phyloP scores from a whole-genome alignment of 1,139 yeast genomes.

The Debaryomycetaceae sp. region DNA sequence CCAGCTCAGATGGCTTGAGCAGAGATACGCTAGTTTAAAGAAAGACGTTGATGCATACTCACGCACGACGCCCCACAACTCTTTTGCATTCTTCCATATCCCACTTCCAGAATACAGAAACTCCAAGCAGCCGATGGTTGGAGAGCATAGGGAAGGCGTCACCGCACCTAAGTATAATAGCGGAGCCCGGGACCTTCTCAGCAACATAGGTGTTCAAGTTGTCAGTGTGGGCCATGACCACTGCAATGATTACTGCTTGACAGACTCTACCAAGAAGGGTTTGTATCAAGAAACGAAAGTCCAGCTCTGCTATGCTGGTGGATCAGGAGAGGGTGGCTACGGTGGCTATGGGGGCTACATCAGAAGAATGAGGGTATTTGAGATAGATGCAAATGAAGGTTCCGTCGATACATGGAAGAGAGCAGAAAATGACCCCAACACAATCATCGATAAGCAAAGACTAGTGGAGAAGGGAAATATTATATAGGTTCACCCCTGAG shows the following conservation, averaged over 20 bases:
- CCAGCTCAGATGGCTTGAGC: slow-evolving; percentile 61
- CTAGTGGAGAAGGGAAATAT: slow-evolving; percentile 51
- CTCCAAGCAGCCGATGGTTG: slow-evolving; percentile 48
- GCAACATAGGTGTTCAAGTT: slow-evolving; percentile 64
- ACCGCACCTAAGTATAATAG: slow-evolving; percentile 76
- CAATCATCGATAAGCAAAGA: slow-evolving; percentile 53
- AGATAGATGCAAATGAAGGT: slow-evolving; percentile 53
- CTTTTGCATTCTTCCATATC: slow-evolving; percentile 92
- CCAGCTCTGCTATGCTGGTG: slow-evolving; percentile 95
- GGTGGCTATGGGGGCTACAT: slow-evolving; percentile 86
- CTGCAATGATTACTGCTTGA: slow-evolving; percentile 82
- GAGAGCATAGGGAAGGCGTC: slow-evolving; percentile 64
- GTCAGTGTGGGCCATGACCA: slow-evolving; percentile 92
- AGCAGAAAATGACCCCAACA: slow-evolving; percentile 50
- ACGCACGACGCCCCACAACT: slow-evolving; percentile 35
- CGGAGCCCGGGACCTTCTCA: slow-evolving; percentile 57
- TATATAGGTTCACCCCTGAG: slow-evolving; percentile 7
- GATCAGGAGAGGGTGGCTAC: slow-evolving; percentile 90
- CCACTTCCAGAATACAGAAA: slow-evolving; percentile 82
- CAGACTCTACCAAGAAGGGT: slow-evolving; percentile 15
- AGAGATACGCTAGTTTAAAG: slow-evolving; percentile 31
- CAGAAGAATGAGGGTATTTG: slow-evolving; percentile 71
- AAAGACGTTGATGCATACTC: slow-evolving; percentile 31
- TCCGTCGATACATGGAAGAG: slow-evolving; percentile 74
- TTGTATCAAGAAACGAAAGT: slow-evolving; percentile 35